phyloP scores from a whole-genome alignment of 228 moss, liverwort and hornwort genomes.

The Sphagnum magellanicum region DNA sequence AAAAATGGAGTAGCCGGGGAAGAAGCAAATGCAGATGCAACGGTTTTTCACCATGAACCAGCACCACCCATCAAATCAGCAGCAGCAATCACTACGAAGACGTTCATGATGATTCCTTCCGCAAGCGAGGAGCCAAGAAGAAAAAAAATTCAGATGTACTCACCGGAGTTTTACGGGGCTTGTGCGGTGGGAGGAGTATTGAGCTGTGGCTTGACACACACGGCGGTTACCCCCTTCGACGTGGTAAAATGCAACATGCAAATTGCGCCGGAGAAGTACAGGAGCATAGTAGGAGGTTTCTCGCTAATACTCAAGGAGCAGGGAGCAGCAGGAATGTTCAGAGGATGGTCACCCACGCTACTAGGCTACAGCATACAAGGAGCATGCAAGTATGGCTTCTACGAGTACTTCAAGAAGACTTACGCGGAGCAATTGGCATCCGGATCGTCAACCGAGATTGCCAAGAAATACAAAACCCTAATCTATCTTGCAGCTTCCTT shows the following conservation, averaged over 20 bases:
- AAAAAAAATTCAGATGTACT: slow-evolving; percentile 27
- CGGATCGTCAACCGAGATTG: slow-evolving; percentile 27
- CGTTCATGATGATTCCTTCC: slow-evolving; percentile 4
- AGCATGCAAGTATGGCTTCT: slow-evolving; percentile 45
- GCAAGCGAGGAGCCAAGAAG: background rate
- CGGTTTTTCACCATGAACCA: slow-evolving; percentile 23
- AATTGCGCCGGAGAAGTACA: slow-evolving; percentile 34
- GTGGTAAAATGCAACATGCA: slow-evolving; percentile 60
- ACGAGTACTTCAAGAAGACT: slow-evolving; percentile 42
- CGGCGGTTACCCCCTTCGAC: slow-evolving; percentile 34
- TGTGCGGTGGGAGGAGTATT: slow-evolving; percentile 33
- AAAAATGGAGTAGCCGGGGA: too few species aligned
- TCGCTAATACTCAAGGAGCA: slow-evolving; percentile 16
- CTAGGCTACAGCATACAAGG: slow-evolving; percentile 41
- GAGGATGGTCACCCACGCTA: slow-evolving; percentile 37
- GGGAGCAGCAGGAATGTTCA: slow-evolving; percentile 21
- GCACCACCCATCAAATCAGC: slow-evolving; percentile 19
- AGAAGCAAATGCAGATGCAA: too few species aligned
- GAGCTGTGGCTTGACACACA: slow-evolving; percentile 41
- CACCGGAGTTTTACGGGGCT: slow-evolving; percentile 26
- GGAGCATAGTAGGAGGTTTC: slow-evolving; percentile 19
- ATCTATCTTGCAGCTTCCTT: slow-evolving; percentile 27
- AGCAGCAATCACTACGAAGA: slow-evolving; percentile 1
- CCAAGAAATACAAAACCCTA: slow-evolving; percentile 24
- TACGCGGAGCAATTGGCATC: slow-evolving; percentile 24